These are phyloP conservation scores for Sechiopsis laciniata DNA, from an alignment of 306 rosid genomes.

Conservation along the genomic window DNA sequence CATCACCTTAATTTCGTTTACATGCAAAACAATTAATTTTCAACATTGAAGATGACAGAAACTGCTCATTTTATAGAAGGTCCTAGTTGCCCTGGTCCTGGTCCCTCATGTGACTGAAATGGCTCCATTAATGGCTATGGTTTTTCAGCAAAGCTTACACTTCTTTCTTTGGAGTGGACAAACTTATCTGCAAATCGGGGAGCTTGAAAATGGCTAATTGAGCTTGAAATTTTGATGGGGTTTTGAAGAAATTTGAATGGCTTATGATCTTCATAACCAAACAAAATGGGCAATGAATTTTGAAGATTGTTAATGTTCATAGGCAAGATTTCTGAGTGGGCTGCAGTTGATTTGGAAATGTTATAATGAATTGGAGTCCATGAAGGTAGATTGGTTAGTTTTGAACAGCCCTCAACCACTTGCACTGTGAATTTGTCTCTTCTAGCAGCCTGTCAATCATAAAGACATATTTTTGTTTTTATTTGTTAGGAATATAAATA, in stretches of 20 bases:
- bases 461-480: too few relatives aligned
- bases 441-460: slow-evolving; percentile 9
- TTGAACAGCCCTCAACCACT: slow-evolving; percentile 1
- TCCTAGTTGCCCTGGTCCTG: too few relatives aligned
- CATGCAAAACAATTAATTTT: not conserved
- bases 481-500: too few relatives aligned
- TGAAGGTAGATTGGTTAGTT: slow-evolving; percentile 1
- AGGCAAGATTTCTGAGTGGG: too few relatives aligned
- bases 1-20: too few relatives aligned
- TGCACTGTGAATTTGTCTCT: slow-evolving; percentile 13
- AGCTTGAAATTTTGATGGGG: too few relatives aligned
- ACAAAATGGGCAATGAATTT: not conserved
- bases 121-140: slow-evolving; percentile 1
- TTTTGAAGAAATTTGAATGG: too few relatives aligned
- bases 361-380: not conserved
- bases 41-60: not conserved
- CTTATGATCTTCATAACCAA: too few relatives aligned
- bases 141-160: not conserved
- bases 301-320: too few relatives aligned
- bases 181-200: too few relatives aligned
- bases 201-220: too few relatives aligned
- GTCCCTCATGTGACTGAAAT: not conserved
- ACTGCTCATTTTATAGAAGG: too few relatives aligned
- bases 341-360: not conserved
- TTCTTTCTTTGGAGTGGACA: slow-evolving; percentile 6